Conservation (phyloP, 2,329 filamentous ascomycete species). For the Massarina eburnea region DNA sequence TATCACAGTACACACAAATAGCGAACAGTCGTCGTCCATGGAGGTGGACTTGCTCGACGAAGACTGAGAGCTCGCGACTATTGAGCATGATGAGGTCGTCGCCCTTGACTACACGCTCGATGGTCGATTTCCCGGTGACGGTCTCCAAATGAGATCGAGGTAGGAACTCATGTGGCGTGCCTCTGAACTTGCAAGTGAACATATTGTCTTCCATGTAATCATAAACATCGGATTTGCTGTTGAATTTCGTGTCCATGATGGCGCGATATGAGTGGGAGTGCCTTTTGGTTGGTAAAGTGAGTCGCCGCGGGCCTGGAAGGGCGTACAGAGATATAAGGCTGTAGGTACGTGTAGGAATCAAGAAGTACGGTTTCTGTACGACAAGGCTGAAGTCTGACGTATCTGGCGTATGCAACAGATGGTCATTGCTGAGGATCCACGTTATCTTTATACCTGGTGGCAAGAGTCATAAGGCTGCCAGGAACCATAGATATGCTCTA, state of each 20-base stretch:
- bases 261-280: background rate
- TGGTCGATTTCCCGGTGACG: constrained; percentile 6
- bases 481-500: background rate
- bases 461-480: background rate
- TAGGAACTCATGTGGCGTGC: constrained; percentile 9
- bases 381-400: constrained; percentile 3
- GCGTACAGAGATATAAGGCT: background rate
- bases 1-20: constrained; percentile 5
- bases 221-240: background rate
- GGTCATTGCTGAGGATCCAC: background rate
- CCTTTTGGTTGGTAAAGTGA: background rate
- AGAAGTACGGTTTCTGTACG: background rate
- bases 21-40: constrained; percentile 10
- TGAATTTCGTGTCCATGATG: constrained; percentile 1
- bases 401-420: background rate
- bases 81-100: constrained; percentile 5
- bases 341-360: background rate
- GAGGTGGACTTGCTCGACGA: constrained; percentile 4
- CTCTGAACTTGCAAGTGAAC: constrained; percentile 4
- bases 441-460: background rate
- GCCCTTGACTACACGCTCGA: constrained; percentile 6
- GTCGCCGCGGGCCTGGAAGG: too few relatives aligned
- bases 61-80: background rate
- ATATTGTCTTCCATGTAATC: constrained; percentile 9
- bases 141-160: constrained; percentile 6